phyloP scores from a whole-genome alignment of 1,284 basidiomycete species.

The Microbotryum saponariae region DNA sequence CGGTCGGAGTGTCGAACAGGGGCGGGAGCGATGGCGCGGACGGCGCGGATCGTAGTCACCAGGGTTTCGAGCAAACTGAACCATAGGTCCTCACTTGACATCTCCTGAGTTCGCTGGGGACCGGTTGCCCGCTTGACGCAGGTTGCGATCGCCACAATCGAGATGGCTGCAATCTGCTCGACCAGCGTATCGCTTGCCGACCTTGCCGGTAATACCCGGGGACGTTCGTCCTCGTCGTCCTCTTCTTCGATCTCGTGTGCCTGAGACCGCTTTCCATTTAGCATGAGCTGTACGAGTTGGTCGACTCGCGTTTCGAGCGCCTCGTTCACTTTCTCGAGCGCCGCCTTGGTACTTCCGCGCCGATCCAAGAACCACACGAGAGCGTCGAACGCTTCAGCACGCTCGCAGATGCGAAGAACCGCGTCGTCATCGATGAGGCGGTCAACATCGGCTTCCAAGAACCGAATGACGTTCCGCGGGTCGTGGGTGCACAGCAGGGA shows the following conservation, averaged over 20 bases:
- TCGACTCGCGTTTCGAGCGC: constrained; percentile 56
- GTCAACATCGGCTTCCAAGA: constrained; percentile 47
- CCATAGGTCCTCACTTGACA: constrained; percentile 79
- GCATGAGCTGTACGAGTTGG: constrained; percentile 48
- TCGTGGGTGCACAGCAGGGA: constrained; percentile 64
- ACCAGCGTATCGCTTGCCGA: constrained; percentile 38
- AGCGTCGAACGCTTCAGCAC: constrained; percentile 59
- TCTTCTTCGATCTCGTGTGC: neutral
- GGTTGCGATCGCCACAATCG: constrained; percentile 27
- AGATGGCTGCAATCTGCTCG: constrained; percentile 46
- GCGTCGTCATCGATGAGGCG: constrained; percentile 56
- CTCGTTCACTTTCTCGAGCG: constrained; percentile 58
- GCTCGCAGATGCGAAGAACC: constrained; percentile 59
- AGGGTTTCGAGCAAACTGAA: constrained; percentile 73
- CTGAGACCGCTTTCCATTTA: constrained; percentile 11
- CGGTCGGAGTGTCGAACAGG: constrained; percentile 9
- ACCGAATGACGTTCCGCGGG: constrained; percentile 57
- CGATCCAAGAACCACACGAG: constrained; percentile 74
- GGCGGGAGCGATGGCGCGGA: constrained; percentile 48
- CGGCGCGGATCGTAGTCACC: constrained; percentile 65
- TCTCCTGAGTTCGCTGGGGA: constrained; percentile 13
- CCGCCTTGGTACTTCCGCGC: constrained; percentile 55
- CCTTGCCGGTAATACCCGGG: constrained; percentile 40
- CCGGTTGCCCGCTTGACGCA: constrained; percentile 27
- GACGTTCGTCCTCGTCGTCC: constrained; percentile 14